phyloP scores from a whole-genome alignment of 2,329 filamentous ascomycete species.

The Cadophora luteo-olivacea region DNA sequence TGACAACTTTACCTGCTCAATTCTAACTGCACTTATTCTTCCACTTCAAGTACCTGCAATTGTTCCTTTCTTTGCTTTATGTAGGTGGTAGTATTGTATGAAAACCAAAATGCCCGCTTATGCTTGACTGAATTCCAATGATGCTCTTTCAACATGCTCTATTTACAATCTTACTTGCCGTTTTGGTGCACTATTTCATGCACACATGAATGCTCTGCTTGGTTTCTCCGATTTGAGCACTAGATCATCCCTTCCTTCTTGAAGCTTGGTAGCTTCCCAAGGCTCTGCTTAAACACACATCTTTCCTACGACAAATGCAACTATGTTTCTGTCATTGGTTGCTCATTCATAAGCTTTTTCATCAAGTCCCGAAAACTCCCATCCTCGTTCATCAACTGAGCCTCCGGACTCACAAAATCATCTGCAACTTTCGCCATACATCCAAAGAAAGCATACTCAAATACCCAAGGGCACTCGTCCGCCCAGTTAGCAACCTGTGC shows the following conservation, averaged over 20 bases:
- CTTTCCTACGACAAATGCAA: background rate
- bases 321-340: conserved; percentile 31
- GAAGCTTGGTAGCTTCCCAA: background rate
- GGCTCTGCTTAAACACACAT: background rate
- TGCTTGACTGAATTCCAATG: no score
- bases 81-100: no score
- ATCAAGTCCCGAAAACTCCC: conserved; percentile 48
- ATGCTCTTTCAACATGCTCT: no score
- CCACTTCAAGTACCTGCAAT: no score
- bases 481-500: conserved; percentile 50
- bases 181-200: background rate
- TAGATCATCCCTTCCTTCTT: background rate
- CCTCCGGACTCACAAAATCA: conserved; percentile 53
- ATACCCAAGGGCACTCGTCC: conserved; percentile 50
- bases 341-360: conserved; percentile 38
- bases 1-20: no score
- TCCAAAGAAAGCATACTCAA: conserved; percentile 53
- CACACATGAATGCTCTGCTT: no score
- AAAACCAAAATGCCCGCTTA: no score
- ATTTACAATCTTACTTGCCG: no score
- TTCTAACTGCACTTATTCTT: no score
- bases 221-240: no score
- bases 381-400: conserved; percentile 52
- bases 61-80: no score
- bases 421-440: conserved; percentile 52